Percentiles rank a stretch among this genome's conserved stretches.
phyloP scores from a whole-genome alignment of 305 asterid genomes.

The Withania somnifera region DNA sequence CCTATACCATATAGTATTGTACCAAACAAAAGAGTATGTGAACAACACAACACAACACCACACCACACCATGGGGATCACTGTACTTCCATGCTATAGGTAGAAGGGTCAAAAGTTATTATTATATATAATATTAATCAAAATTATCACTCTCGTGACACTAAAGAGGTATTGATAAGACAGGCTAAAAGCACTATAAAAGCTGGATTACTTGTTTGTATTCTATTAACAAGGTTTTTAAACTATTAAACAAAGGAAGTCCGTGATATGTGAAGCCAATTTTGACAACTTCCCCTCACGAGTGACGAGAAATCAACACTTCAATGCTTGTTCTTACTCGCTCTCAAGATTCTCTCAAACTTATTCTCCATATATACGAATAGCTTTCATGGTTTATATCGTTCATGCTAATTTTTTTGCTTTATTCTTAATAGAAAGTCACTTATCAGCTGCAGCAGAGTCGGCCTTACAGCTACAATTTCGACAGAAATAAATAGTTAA shows the following conservation, averaged over 20 bases:
- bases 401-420: too few relatives aligned
- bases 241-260: not conserved
- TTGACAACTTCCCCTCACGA: not conserved
- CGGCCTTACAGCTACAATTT: too few relatives aligned
- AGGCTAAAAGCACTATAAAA: not conserved
- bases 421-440: too few relatives aligned
- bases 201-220: not conserved
- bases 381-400: too few relatives aligned
- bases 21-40: too few relatives aligned
- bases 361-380: not conserved
- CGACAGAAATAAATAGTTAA: too few relatives aligned
- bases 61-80: not conserved
- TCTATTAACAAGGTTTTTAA: not conserved
- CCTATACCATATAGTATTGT: too few relatives aligned
- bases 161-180: not conserved
- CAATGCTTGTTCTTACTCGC: not conserved
- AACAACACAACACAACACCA: not conserved
- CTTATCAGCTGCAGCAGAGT: too few relatives aligned
- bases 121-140: not conserved
- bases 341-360: not conserved
- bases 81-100: not conserved
- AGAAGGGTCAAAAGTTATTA: not conserved
- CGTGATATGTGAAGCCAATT: conserved; percentile 16
- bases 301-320: not conserved
- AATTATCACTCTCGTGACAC: not conserved